A percentile compares a stretch with the other conserved stretches of the same genome.
Evolutionary conservation across 2,329 filamentous ascomycete genomes (phyloP).

Genomic region (Colletotrichum nymphaeae): DNA sequence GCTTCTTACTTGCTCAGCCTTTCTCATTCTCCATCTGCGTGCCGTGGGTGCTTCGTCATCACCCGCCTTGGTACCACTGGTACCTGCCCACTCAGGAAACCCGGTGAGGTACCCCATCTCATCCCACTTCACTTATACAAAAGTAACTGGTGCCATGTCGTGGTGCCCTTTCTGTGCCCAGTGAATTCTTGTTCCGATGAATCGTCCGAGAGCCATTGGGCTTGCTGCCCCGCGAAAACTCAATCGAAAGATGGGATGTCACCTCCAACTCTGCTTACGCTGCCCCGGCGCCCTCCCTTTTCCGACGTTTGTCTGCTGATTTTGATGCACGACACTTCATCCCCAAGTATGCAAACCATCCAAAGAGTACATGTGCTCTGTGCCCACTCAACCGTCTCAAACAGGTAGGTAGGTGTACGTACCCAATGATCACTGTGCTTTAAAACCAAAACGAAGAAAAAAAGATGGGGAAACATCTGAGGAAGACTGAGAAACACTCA

Average conservation of each 20-base stretch:
- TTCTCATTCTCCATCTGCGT: background rate
- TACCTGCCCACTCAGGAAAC: slow-evolving; percentile 27
- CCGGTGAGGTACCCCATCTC: slow-evolving; percentile 12
- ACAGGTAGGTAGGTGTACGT: slow-evolving; percentile 2
- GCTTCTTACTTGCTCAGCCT: background rate
- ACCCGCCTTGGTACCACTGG: slow-evolving; percentile 16
- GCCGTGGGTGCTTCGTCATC: slow-evolving; percentile 20
- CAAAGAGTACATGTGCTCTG: slow-evolving; percentile 1
- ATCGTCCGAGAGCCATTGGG: background rate
- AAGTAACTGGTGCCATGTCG: no score
- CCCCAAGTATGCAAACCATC: slow-evolving; percentile 3
- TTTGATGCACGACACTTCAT: slow-evolving; percentile 1
- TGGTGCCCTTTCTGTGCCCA: no score
- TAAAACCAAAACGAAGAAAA: background rate
- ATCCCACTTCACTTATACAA: background rate
- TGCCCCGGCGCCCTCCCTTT: background rate
- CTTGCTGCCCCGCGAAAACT: slow-evolving; percentile 5
- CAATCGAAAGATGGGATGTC: slow-evolving; percentile 26
- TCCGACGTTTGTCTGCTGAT: slow-evolving; percentile 14
- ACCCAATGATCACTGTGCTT: background rate
- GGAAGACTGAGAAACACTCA: slow-evolving; percentile 1
- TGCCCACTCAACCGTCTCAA: background rate
- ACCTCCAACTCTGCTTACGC: background rate
- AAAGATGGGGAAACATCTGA: slow-evolving; percentile 25
- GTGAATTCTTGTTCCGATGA: no score